Evolutionary conservation across 495 filamentous ascomycete genomes (phyloP).

Genomic region (Penicillium waksmanii): DNA sequence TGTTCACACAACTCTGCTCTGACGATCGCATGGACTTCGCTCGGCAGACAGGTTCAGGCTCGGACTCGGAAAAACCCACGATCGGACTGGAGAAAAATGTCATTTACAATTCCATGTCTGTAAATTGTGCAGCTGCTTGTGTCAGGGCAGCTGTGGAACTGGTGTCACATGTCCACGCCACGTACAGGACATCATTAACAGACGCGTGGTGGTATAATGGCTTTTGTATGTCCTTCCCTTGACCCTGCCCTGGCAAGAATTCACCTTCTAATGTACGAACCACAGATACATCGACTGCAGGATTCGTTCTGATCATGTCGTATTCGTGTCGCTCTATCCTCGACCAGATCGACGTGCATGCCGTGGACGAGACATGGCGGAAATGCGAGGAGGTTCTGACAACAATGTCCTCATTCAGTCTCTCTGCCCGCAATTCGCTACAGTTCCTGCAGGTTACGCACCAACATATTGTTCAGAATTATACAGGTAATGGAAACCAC

Average conservation of each 20-base stretch:
- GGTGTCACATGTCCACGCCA: slow-evolving; percentile 39
- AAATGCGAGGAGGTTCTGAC: slow-evolving; percentile 35
- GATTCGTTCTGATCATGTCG: slow-evolving; percentile 46
- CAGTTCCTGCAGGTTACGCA: slow-evolving; percentile 37
- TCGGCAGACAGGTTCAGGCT: slow-evolving; percentile 14
- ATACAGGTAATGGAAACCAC: slow-evolving; percentile 15
- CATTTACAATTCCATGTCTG: slow-evolving; percentile 41
- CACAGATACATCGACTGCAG: slow-evolving; percentile 48
- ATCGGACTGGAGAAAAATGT: slow-evolving; percentile 22
- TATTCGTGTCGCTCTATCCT: slow-evolving; percentile 33
- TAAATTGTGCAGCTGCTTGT: slow-evolving; percentile 44
- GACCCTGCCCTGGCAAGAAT: background rate
- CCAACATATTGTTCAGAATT: slow-evolving; percentile 30
- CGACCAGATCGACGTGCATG: slow-evolving; percentile 19
- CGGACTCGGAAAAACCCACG: slow-evolving; percentile 2
- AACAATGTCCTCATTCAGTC: slow-evolving; percentile 35
- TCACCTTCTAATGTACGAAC: background rate
- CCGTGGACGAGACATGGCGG: slow-evolving; percentile 32
- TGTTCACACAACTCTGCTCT: slow-evolving; percentile 48
- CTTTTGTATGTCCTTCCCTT: slow-evolving; percentile 38
- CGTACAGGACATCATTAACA: slow-evolving; percentile 41
- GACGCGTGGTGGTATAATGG: slow-evolving; percentile 55
- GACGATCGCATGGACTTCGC: slow-evolving; percentile 27
- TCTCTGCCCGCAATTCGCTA: slow-evolving; percentile 36
- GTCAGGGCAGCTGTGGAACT: slow-evolving; percentile 44